Evolutionary conservation across 1,139 yeast genomes (phyloP).

Genomic region (Debaryomyces fabryi): DNA sequence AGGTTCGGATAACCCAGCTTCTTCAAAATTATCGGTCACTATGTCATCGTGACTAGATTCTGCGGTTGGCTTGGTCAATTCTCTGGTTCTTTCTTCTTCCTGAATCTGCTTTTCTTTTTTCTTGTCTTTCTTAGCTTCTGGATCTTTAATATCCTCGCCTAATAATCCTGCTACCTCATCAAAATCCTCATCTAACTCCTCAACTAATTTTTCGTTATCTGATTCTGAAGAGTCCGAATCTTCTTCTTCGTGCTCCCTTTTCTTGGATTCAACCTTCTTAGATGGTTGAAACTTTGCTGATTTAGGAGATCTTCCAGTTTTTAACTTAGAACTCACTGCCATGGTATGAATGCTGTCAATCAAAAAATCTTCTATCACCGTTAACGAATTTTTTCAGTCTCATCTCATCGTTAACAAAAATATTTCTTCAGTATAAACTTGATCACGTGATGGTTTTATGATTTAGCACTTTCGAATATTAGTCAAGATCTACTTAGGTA

Average conservation of each 20-base stretch:
- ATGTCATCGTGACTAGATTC: constrained; percentile 35
- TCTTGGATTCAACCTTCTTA: constrained; percentile 14
- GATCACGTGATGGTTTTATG: constrained; percentile 1
- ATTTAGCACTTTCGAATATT: neutral
- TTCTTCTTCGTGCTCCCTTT: constrained; percentile 23
- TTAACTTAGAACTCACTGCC: constrained; percentile 16
- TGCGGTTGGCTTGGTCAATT: constrained; percentile 31
- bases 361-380: neutral
- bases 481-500: neutral
- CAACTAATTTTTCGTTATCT: constrained; percentile 47
- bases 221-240: constrained; percentile 31
- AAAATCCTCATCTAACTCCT: constrained; percentile 54
- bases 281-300: constrained; percentile 6
- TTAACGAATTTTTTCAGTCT: constrained; percentile 13
- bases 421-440: constrained; percentile 4
- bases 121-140: constrained; percentile 31
- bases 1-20: constrained; percentile 69
- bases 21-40: constrained; percentile 46
- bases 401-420: constrained; percentile 29
- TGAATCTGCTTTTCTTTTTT: constrained; percentile 18
- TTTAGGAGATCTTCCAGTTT: constrained; percentile 7
- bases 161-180: constrained; percentile 58
- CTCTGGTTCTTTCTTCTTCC: constrained; percentile 18
- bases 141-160: constrained; percentile 47
- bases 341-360: constrained; percentile 4